Evolutionary conservation across 2,329 filamentous ascomycete species (phyloP).

Genomic region (Microsporum canis): DNA sequence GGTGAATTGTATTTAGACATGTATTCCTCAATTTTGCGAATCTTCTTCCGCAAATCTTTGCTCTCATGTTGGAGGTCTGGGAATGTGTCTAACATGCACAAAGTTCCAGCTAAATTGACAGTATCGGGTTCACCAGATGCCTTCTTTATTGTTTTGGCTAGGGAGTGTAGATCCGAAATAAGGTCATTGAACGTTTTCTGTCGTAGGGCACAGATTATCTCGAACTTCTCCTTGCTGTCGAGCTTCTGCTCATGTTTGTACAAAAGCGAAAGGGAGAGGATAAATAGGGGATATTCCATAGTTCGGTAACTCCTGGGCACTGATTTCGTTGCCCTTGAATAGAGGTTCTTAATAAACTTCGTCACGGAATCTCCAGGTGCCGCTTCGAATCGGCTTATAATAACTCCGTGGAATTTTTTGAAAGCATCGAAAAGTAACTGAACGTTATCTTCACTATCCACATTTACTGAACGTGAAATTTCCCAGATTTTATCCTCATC

Average conservation of each 20-base stretch:
- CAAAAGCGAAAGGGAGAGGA: conserved; percentile 26
- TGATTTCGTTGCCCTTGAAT: conserved; percentile 23
- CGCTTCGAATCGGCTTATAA: conserved; percentile 27
- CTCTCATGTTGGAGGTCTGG: conserved; percentile 27
- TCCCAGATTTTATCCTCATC: conserved; percentile 29
- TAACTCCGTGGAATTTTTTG: conserved; percentile 25
- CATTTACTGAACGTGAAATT: conserved; percentile 24
- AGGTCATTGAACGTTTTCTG: conserved; percentile 26
- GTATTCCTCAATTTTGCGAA: conserved; percentile 26
- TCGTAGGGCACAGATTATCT: conserved; percentile 24
- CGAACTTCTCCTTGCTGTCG: conserved; percentile 20
- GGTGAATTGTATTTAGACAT: conserved; percentile 25
- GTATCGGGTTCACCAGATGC: conserved; percentile 21
- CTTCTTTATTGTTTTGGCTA: conserved; percentile 27
- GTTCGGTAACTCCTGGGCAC: conserved; percentile 25
- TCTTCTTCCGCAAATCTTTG: conserved; percentile 25
- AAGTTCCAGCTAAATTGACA: conserved; percentile 23
- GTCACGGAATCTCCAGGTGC: conserved; percentile 26
- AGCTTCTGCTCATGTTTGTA: conserved; percentile 25
- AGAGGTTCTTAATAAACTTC: conserved; percentile 27
- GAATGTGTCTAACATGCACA: conserved; percentile 32
- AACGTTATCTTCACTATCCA: conserved; percentile 25
- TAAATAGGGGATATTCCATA: conserved; percentile 28
- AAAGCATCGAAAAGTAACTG: conserved; percentile 20
- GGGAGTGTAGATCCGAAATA: conserved; percentile 26